Percentiles rank a stretch among this genome's conserved stretches.
Conservation (phyloP, 495 filamentous ascomycete species). For the Cairneyella variabilis region DNA sequence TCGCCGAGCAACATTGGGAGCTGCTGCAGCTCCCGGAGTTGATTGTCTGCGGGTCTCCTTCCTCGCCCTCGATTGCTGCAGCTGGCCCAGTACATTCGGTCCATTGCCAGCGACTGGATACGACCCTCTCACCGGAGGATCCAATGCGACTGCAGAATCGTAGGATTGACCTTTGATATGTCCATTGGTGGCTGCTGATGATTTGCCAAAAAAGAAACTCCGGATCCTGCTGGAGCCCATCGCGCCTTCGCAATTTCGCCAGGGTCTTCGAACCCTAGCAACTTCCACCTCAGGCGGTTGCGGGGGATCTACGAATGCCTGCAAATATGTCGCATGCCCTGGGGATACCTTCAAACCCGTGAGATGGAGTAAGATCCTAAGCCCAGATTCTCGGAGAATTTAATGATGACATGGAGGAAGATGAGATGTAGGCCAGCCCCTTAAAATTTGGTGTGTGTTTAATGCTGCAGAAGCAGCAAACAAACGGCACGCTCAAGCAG, state of each 20-base stretch:
- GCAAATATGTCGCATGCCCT: neutral
- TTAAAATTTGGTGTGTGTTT: neutral
- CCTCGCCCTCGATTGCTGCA: slow-evolving; percentile 11
- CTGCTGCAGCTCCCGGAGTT: neutral
- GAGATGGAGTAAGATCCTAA: neutral
- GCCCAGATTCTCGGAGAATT: neutral
- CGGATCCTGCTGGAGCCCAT: slow-evolving; percentile 16
- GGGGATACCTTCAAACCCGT: neutral
- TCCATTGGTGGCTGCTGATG: neutral
- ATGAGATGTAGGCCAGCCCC: neutral
- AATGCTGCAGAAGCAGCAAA: neutral
- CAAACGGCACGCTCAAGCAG: neutral
- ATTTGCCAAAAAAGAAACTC: slow-evolving; percentile 15
- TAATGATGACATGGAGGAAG: neutral
- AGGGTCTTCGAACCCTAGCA: neutral
- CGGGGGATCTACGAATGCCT: slow-evolving; percentile 15
- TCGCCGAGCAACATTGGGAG: slow-evolving; percentile 10
- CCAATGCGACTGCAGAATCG: slow-evolving; percentile 22
- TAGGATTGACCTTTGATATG: slow-evolving; percentile 21
- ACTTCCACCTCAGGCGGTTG: neutral
- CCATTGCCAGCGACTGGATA: slow-evolving; percentile 31
- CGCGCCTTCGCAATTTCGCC: neutral
- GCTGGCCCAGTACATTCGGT: slow-evolving; percentile 12
- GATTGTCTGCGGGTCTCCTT: neutral
- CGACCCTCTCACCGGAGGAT: slow-evolving; percentile 26